Evolutionary conservation across 2,329 filamentous ascomycete species (phyloP), one percentile per base, ranked within the genome.

Genomic region (Myotisia sp.): DNA sequence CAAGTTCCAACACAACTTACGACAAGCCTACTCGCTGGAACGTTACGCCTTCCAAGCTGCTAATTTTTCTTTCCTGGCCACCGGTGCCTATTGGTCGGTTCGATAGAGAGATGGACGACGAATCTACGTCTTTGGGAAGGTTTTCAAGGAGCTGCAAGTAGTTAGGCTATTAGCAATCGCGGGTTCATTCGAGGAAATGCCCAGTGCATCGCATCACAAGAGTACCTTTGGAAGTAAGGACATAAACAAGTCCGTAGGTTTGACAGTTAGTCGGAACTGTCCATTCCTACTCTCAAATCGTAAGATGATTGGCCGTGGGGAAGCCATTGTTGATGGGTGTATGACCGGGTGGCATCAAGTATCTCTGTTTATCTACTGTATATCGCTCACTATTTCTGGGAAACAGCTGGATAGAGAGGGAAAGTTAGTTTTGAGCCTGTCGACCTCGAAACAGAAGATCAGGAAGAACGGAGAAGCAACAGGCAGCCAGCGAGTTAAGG

Each of bases 211-310:
- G 29, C 27, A n/a, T n/a, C n/a, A n/a, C n/a, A n/a, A n/a, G n/a
- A n/a, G n/a, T 51, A 65, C 63, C 50, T 61, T 60, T 38, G 55
- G 55, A 9, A 70, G 54, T 18, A 76, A 59, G 6, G 68, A 62
- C 13, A 65, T 53, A 54, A 95, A 93, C 0, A 76, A 76, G 42
- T 81, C 76, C 26, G 70, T 68, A 33, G 77, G 71, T 47, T 86
- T 76, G 46, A 92, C 72, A 33, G 69, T 81, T 49, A 95, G 67
- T 47, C 90, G 79, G 59, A 86, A 78, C 68, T 90, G 90, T 63
- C 90, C 90, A 63, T 94, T 85, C 44, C 82, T 84, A 54, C 85
- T 85, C 50, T 86, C 78, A 47, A 93, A 81, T 57, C 86, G 75
- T 37, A 94, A 67, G 51, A 93, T 69, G 75, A 93, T 93, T 44